Evolutionary conservation across 1,284 basidiomycete species (phyloP).

Genomic region (Anthracocystis panici-leucophaei): DNA sequence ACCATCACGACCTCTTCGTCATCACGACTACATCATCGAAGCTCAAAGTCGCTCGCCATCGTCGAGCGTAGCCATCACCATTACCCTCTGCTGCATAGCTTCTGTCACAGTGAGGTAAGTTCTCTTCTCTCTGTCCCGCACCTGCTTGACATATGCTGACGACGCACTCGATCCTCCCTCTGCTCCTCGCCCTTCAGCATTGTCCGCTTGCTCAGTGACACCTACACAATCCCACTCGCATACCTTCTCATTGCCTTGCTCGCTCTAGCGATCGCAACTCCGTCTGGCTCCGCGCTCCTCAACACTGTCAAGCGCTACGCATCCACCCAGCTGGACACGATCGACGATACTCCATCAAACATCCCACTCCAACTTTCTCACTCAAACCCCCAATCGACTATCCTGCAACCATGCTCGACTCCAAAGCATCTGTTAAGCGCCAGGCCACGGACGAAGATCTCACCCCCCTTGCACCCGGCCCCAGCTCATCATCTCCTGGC

Average conservation of each 20-base stretch:
- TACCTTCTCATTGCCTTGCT: neutral
- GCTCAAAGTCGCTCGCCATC: neutral
- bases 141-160: neutral
- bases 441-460: neutral
- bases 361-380: neutral
- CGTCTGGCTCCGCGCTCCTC: slow-evolving; percentile 2
- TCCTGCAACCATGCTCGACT: neutral
- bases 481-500: neutral
- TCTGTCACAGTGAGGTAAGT: slow-evolving; percentile 2
- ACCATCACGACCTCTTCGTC: neutral
- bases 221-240: neutral
- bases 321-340: neutral
- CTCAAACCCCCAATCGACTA: neutral
- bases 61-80: neutral
- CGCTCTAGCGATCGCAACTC: slow-evolving; percentile 9
- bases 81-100: neutral
- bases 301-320: slow-evolving; percentile 1
- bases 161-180: neutral
- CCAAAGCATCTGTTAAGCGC: slow-evolving; percentile 2
- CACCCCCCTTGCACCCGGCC: neutral
- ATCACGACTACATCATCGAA: neutral
- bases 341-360: neutral
- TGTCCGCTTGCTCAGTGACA: neutral
- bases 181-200: neutral
- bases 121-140: neutral